Conservation (phyloP, 163 green algal genomes). For the Volvox carteri region DNA sequence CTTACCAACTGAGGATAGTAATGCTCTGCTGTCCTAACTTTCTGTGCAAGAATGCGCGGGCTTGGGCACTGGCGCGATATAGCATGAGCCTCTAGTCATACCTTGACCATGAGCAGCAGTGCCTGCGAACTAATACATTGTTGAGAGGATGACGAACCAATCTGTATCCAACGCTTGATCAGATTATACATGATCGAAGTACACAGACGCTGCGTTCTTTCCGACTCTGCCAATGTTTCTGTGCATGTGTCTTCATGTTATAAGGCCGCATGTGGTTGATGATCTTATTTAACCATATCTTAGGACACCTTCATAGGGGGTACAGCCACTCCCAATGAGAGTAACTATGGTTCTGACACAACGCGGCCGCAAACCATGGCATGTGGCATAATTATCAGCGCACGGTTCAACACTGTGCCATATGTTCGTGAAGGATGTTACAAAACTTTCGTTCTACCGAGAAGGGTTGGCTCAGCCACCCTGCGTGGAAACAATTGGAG, state of each 20-base stretch:
- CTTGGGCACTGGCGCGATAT: constrained; percentile 45
- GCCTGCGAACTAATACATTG: too few relatives aligned
- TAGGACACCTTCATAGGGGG: constrained; percentile 81
- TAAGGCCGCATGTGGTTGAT: constrained; percentile 54
- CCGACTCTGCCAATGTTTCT: constrained; percentile 66
- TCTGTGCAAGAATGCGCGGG: background rate
- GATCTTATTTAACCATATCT: constrained; percentile 69
- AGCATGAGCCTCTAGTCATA: background rate
- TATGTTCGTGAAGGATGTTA: constrained; percentile 39
- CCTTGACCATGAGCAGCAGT: background rate
- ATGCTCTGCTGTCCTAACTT: constrained; percentile 40
- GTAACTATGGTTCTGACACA: constrained; percentile 41
- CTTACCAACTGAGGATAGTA: constrained; percentile 73
- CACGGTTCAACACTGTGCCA: background rate
- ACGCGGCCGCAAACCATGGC: background rate
- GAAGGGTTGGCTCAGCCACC: constrained; percentile 50
- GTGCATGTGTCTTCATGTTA: background rate
- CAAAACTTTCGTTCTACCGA: constrained; percentile 87
- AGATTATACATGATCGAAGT: constrained; percentile 64
- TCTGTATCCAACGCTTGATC: constrained; percentile 76
- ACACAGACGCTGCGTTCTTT: constrained; percentile 84
- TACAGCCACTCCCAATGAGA: constrained; percentile 65
- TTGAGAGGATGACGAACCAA: constrained; percentile 72
- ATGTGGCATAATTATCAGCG: background rate
- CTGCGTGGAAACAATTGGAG: constrained; percentile 81